Evolutionary conservation across 306 rosid genomes (phyloP).

Genomic region (Herpetospermum pedunculosum): DNA sequence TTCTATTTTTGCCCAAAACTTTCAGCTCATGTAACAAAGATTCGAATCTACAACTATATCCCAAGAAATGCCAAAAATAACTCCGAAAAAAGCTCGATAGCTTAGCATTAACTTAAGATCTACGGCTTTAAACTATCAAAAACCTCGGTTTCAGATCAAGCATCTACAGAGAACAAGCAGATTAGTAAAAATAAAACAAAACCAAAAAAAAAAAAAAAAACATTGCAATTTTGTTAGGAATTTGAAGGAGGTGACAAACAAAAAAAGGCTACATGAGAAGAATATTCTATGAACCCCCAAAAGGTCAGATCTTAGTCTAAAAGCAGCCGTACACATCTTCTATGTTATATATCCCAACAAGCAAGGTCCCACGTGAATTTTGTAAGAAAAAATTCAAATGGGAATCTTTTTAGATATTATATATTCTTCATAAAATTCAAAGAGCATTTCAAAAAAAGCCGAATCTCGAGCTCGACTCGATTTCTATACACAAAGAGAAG

Average conservation of each 20-base stretch:
- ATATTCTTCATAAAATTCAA: conserved; percentile 4
- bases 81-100: background rate
- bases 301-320: conserved; percentile 10
- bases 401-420: background rate
- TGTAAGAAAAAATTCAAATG: background rate
- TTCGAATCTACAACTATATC: background rate
- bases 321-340: conserved; percentile 13
- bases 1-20: background rate
- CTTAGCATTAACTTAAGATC: background rate
- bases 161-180: background rate
- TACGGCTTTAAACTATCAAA: background rate
- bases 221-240: background rate
- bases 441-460: conserved; percentile 5
- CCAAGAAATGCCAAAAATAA: background rate
- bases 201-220: background rate
- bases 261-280: conserved; percentile 7
- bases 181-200: background rate
- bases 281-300: conserved; percentile 14
- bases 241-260: background rate
- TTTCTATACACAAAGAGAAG: conserved; percentile 10
- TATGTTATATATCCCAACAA: conserved; percentile 13
- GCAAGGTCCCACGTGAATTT: conserved; percentile 13
- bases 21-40: background rate
- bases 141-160: background rate
- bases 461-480: background rate